Percentiles rank a stretch among this genome's conserved stretches.
Evolutionary conservation across 1,284 basidiomycete genomes (phyloP).

Genomic region (Hypsizygus ulmarius): DNA sequence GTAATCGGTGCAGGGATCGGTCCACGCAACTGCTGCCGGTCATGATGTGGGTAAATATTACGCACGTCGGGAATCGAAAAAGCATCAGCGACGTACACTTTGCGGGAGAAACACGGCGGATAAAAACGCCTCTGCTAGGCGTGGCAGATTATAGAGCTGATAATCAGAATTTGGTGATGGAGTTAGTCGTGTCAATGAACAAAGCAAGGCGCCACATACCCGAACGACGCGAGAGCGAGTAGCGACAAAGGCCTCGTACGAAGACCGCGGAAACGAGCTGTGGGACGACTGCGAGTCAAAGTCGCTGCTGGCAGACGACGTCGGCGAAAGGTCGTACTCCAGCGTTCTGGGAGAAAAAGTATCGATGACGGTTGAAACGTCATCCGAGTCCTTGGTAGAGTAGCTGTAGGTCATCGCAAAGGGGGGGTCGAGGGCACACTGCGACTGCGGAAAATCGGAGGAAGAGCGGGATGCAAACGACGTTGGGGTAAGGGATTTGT

Average conservation of each 20-base stretch:
- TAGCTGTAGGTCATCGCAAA: constrained; percentile 23
- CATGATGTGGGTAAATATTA: constrained; percentile 16
- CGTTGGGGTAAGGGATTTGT: no score
- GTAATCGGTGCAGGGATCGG: constrained; percentile 33
- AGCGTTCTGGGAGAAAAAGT: constrained; percentile 28
- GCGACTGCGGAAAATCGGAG: constrained; percentile 14
- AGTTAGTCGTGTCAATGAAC: constrained; percentile 7
- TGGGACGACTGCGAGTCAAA: constrained; percentile 24
- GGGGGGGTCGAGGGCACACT: constrained; percentile 22
- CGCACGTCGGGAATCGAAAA: constrained; percentile 12
- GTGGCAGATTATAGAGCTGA: constrained; percentile 38
- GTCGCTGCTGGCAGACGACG: constrained; percentile 36
- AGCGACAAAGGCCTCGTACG: constrained; percentile 43
- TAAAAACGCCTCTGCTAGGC: constrained; percentile 35
- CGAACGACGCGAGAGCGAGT: constrained; percentile 51
- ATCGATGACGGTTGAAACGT: constrained; percentile 29
- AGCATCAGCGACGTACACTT: constrained; percentile 28
- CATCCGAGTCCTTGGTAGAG: constrained; percentile 18
- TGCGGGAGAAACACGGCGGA: constrained; percentile 37
- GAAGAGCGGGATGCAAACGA: constrained; percentile 2
- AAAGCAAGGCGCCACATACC: constrained; percentile 32
- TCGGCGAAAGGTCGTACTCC: constrained; percentile 32
- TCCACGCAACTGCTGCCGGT: constrained; percentile 15
- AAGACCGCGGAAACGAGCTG: constrained; percentile 20
- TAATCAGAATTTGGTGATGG: constrained; percentile 8